Base-by-base conservation (phyloP, 2,329 filamentous ascomycete species). In the Chaetomium globosum region DNA sequence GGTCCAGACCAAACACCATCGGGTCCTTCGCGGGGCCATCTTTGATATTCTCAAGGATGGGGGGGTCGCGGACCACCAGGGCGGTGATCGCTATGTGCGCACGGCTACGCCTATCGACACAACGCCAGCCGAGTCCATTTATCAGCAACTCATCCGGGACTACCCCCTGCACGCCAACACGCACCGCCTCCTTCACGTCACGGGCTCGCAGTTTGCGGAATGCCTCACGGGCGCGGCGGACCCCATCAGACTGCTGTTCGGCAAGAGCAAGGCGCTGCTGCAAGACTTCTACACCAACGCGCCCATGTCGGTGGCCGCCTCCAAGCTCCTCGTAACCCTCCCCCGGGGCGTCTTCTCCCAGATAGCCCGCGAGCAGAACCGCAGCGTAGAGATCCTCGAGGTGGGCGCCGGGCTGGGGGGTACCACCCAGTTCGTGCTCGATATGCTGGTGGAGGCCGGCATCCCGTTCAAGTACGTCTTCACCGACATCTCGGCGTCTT, bases 401-500 rank as follows among this genome's bases (percentile, higher is more conserved):
- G 55, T 57, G 21, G 55, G 55, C 21, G 54, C 54, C 54, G 33
- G 54, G 9, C 33, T 57, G 21, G 54, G 54, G 21, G 54, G 54
- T 19, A 57, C 54, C 2, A 57, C 54, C 9, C 23, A 57, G 36
- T 46, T 46, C 36, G 36, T 57, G 4, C 23, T 57, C 36, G 36
- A 28, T 21, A 57, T 57, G 55, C 55, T 57, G 10, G 21, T 57
- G 8, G 33, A 57, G 10, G 21, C 54, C 5, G 54, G 33, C 10
- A 57, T 57, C 54, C 54, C 21, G 12, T 57, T 57, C 54, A 28
- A 28, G 21, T 43, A 57, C n/a, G 26, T 46, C 4, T 26, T 26
- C 36, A 43, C 54, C 33, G 33, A 36, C 33, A 13, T 36, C 33
- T 36, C 12, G 33, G 33, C 10, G 33, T 36, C 12, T 10, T 36